These are phyloP conservation scores for Suillus fuscotomentosus DNA, from an alignment of 768 basidiomycete genomes.

Conservation along the genomic window DNA sequence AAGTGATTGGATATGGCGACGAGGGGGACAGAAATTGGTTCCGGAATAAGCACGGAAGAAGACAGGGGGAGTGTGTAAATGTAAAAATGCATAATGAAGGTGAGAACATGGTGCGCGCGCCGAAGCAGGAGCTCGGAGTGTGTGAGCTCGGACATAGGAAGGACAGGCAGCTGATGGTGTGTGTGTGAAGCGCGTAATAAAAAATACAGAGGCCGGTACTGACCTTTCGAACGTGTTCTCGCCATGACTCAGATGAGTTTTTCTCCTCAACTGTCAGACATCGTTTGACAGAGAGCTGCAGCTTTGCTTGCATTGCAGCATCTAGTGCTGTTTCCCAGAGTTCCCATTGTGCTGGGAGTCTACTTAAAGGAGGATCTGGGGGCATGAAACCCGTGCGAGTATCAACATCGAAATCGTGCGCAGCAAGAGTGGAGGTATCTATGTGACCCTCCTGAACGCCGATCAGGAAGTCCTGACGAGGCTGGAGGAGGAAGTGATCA, in stretches of 20 bases:
- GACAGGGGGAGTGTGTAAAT: constrained; percentile 59
- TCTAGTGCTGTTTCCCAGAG: constrained; percentile 69
- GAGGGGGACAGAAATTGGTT: constrained; percentile 70
- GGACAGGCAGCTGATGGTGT: constrained; percentile 48
- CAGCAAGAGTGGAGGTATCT: constrained; percentile 67
- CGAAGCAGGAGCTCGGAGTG: constrained; percentile 57
- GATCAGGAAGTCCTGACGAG: constrained; percentile 30
- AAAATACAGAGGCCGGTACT: constrained; percentile 12
- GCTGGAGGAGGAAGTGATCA: constrained; percentile 35
- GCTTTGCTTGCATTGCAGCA: constrained; percentile 41
- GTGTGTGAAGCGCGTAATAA: neutral
- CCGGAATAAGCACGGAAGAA: constrained; percentile 63
- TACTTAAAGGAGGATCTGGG: constrained; percentile 61
- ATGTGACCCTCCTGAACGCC: constrained; percentile 23
- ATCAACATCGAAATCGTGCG: constrained; percentile 92
- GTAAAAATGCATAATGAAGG: constrained; percentile 77
- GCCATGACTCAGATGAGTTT: constrained; percentile 50
- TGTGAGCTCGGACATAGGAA: constrained; percentile 45
- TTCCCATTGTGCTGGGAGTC: constrained; percentile 63
- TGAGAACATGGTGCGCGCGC: constrained; percentile 70
- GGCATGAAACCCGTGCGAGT: constrained; percentile 92
- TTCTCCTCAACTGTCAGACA: constrained; percentile 36
- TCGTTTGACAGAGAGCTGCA: constrained; percentile 57
- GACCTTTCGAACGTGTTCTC: constrained; percentile 49
- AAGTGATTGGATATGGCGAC: constrained; percentile 67